Conservation (phyloP, 495 filamentous ascomycete genomes). For the Daldinia vernicosa region DNA sequence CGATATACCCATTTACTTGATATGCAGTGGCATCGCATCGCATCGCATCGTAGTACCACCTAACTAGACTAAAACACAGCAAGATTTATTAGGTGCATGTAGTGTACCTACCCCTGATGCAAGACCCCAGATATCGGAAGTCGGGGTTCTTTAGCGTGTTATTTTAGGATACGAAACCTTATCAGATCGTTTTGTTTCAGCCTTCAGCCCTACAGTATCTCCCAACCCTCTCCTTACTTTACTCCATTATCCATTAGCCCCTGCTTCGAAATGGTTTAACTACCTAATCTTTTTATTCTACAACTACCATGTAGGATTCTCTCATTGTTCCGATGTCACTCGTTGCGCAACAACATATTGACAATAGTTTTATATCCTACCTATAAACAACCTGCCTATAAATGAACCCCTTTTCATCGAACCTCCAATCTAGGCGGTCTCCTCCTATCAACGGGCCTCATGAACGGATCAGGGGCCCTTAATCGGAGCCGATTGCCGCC, state of each 20-base stretch:
- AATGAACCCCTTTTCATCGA: slow-evolving; percentile 22
- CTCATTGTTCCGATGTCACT: not conserved
- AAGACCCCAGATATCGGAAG: not conserved
- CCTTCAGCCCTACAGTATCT: slow-evolving; percentile 37
- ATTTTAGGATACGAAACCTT: slow-evolving; percentile 34
- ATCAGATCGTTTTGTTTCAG: slow-evolving; percentile 32
- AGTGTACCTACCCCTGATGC: slow-evolving; percentile 30
- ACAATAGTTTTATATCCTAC: not conserved
- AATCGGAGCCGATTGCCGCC: slow-evolving; percentile 36
- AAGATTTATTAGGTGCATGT: slow-evolving; percentile 21
- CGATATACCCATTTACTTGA: not conserved
- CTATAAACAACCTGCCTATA: slow-evolving; percentile 28
- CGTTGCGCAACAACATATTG: not conserved
- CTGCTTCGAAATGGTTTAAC: slow-evolving; percentile 18
- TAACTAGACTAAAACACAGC: slow-evolving; percentile 3
- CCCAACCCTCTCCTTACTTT: slow-evolving; percentile 8
- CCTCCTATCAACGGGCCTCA: slow-evolving; percentile 43
- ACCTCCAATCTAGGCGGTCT: slow-evolving; percentile 23
- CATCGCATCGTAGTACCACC: not conserved
- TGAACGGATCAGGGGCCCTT: slow-evolving; percentile 41
- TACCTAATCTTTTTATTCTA: not conserved
- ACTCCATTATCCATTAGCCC: slow-evolving; percentile 6
- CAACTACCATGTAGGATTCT: slow-evolving; percentile 14
- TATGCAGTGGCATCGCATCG: not conserved
- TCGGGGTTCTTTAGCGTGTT: not conserved